Percentiles rank a stretch among this genome's conserved stretches.
Conservation (phyloP, 495 filamentous ascomycete genomes). For the Aspergillus biplanus region DNA sequence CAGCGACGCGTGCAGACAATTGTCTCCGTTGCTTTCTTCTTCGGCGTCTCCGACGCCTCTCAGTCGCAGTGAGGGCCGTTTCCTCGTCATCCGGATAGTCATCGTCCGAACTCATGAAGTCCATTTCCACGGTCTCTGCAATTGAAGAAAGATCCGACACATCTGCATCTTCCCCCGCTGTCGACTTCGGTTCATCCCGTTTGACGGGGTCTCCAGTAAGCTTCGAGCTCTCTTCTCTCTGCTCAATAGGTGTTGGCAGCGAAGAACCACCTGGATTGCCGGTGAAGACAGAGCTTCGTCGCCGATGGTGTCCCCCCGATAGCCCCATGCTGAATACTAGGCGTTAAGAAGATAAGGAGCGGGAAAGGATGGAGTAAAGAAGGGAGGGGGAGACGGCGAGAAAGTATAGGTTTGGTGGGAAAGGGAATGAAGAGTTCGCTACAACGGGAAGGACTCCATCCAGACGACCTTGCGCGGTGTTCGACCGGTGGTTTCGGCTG, state of each 20-base stretch:
- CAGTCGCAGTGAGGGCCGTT: conserved; percentile 75
- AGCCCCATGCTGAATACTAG: conserved; percentile 34
- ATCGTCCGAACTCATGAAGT: conserved; percentile 65
- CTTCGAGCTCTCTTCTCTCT: conserved; percentile 46
- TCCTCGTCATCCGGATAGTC: conserved; percentile 87
- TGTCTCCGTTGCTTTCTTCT: conserved; percentile 67
- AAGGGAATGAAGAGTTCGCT: conserved; percentile 9
- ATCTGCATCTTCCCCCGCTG: conserved; percentile 46
- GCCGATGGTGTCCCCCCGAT: conserved; percentile 55
- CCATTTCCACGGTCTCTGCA: conserved; percentile 60
- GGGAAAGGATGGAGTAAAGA: conserved; percentile 1
- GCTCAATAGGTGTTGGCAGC: conserved; percentile 48
- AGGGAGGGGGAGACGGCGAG: conserved; percentile 1
- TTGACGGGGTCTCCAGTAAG: conserved; percentile 36
- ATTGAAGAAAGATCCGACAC: conserved; percentile 53
- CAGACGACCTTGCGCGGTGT: conserved; percentile 16
- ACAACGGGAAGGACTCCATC: conserved; percentile 28
- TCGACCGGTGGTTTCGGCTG: conserved; percentile 5
- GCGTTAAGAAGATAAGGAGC: conserved; percentile 8
- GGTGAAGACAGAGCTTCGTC: conserved; percentile 61
- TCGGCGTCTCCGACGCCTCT: conserved; percentile 66
- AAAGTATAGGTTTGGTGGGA: not conserved
- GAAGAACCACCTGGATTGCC: conserved; percentile 38
- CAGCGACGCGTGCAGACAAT: conserved; percentile 74
- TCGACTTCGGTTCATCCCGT: conserved; percentile 41